Conservation (phyloP, 1,284 basidiomycete species). For the Tilletia walkeri region DNA sequence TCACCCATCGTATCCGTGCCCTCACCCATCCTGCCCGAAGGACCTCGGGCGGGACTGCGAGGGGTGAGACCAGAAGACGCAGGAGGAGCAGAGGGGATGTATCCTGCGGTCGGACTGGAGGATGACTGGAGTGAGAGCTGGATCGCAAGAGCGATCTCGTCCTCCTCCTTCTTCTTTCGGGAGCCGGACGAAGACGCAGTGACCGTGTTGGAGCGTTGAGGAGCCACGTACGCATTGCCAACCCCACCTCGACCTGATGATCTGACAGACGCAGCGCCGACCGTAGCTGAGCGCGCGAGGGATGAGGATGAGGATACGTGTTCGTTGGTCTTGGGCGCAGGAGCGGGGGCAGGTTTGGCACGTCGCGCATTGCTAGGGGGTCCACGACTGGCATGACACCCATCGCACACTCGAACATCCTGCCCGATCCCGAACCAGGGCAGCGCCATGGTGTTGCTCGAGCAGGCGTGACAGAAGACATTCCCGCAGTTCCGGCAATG, state of each 20-base stretch:
- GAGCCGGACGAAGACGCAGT: slow-evolving; percentile 30
- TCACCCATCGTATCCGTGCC: slow-evolving; percentile 75
- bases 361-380: slow-evolving; percentile 2
- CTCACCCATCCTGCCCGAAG: slow-evolving; percentile 46
- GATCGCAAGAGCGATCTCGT: slow-evolving; percentile 89
- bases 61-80: slow-evolving; percentile 61
- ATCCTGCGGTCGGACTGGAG: slow-evolving; percentile 58
- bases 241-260: slow-evolving; percentile 40
- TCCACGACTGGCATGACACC: slow-evolving; percentile 62
- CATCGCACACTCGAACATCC: slow-evolving; percentile 90
- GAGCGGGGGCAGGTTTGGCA: neutral
- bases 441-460: slow-evolving; percentile 76
- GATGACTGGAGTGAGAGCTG: slow-evolving; percentile 70
- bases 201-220: slow-evolving; percentile 47
- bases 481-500: slow-evolving; percentile 98
- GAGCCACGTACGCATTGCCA: slow-evolving; percentile 35
- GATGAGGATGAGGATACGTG: slow-evolving; percentile 12
- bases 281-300: slow-evolving; percentile 35
- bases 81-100: slow-evolving; percentile 66
- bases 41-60: slow-evolving; percentile 56
- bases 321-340: slow-evolving; percentile 36
- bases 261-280: slow-evolving; percentile 26
- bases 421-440: slow-evolving; percentile 93
- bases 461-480: slow-evolving; percentile 93
- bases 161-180: slow-evolving; percentile 65